Base-by-base conservation (phyloP, 1,284 basidiomycete species). In the Fereydounia khargensis region DNA sequence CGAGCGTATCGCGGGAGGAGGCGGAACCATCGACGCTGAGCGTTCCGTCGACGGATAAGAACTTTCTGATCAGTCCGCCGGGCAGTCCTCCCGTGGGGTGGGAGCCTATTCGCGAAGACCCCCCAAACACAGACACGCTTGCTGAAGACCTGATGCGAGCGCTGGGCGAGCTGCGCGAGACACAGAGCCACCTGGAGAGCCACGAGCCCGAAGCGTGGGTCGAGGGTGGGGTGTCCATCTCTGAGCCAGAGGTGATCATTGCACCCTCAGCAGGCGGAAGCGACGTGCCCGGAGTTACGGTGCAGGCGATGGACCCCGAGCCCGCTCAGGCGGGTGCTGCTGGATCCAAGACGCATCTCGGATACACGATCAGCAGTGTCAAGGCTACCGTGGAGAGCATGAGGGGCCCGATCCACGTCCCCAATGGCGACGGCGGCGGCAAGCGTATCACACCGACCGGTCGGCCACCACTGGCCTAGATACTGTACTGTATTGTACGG, bases 11-110 rank as follows among this genome's bases (percentile, higher is more conserved):
- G 14, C 43, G 44, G 16, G 46, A 44, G 0, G 30, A 37, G 18
- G 19, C 54, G 6, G 53, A 62, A 25, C 48, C 35, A 24, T 54
- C 53, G 32, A 62, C 50, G 28, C 44, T 72, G 36, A 45, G 46
- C 17, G 68, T 70, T 13, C 94, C 94, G 0, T 79, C 81, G 0
- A 72, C 85, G 28, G 87, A 90, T 66, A 89, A 89, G 79, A 97
- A 98, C 79, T 97, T 97, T 78, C 82, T 98, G 41, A 94, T 98
- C 64, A 96, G 91, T 0, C 94, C 94, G 0, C 95, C 95, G 1
- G 95, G 94, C n/a, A 92, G 89, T 0, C 94, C 95, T 0, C 94
- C 94, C 0, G 86, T 95, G 2, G 94, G 94, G 1, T 99, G 94
- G 94, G 91, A 95, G 72, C 90, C 84, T 22, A 84, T 91, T 51